These are phyloP conservation scores for Fraxinus excelsior DNA, from an alignment of 257 asterid species.

Conservation along the genomic window DNA sequence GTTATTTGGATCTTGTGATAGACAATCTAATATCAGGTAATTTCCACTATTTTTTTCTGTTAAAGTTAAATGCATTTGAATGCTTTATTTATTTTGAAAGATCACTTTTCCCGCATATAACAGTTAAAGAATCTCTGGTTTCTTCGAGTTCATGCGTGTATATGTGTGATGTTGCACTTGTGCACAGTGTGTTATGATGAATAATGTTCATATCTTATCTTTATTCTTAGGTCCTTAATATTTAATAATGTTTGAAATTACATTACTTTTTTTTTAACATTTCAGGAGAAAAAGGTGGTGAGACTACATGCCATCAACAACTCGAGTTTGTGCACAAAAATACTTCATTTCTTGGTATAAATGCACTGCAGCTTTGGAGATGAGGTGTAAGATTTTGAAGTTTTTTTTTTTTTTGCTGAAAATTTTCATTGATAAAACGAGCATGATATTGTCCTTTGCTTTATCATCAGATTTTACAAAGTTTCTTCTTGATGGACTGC, in stretches of 20 bases:
- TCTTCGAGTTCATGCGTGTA: background rate
- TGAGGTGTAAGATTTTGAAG: conserved; percentile 45
- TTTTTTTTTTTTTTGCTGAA: too few species aligned
- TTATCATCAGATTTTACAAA: too few species aligned
- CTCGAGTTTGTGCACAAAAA: conserved; percentile 20
- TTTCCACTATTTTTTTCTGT: too few species aligned
- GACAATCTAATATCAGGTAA: too few species aligned
- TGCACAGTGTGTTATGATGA: too few species aligned
- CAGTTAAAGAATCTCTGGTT: background rate
- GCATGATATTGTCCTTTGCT: too few species aligned
- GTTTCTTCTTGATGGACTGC: too few species aligned
- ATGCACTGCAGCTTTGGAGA: conserved; percentile 47
- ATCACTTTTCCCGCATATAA: background rate
- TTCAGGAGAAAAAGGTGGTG: conserved; percentile 35
- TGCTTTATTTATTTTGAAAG: background rate
- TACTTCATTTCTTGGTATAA: conserved; percentile 28
- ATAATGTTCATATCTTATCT: background rate
- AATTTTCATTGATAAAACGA: too few species aligned
- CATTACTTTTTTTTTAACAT: conserved; percentile 5
- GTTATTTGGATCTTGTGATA: too few species aligned
- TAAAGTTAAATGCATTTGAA: too few species aligned
- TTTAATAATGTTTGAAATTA: background rate
- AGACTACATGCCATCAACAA: conserved; percentile 16
- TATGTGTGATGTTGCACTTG: background rate
- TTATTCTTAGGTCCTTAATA: background rate